Evolutionary conservation across 345 rosid genomes (phyloP), one percentile per base, ranked within the genome.

Genomic region (Camelina neglecta): DNA sequence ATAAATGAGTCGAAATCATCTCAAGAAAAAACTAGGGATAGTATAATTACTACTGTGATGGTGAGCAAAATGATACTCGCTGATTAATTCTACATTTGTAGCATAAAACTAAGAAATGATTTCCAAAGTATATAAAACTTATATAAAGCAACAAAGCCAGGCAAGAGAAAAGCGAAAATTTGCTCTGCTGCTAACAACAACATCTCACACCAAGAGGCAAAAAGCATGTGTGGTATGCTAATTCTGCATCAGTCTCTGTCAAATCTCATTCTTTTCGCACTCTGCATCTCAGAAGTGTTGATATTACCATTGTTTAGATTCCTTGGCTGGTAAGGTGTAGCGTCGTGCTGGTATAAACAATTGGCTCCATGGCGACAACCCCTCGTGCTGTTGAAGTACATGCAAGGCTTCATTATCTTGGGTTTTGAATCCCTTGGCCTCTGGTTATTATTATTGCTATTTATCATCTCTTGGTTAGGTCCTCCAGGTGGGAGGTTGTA

Each of bases 321-420:
- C 61, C 85, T 79, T 24, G 86, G 78, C 63, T 82, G 90, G 77
- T 81, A 93, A 20, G 84, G 49, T 11, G 90, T 65, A 31, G 86
- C 23, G 45, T 95, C 98, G 38, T 95, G 99, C 82, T 91, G 98
- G 81, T 75, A 96, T 2, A 83, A 77, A 74, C 99, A 95, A 55
- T 85, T 92, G 61, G 89, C 90, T 54, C 97, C 99, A 70, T 93
- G 81, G 63, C 97, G 83, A 77, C 99, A 96, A 23, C 99, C 99
- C 81, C 94, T 86, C 35, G 94, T 56, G 62, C 85, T 96, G 82
- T 96, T 96, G 78, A 87, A 96, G 82, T 87, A 96, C 67, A 88
- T 72, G 83, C 99, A 96, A 11, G 98, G 94, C 85, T 85, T 96
- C 96, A 87, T 91, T 63, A 89, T 83, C 84, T 85, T 96, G 5